phyloP scores from a whole-genome alignment of 495 filamentous ascomycete species.

The Tirmania nivea region DNA sequence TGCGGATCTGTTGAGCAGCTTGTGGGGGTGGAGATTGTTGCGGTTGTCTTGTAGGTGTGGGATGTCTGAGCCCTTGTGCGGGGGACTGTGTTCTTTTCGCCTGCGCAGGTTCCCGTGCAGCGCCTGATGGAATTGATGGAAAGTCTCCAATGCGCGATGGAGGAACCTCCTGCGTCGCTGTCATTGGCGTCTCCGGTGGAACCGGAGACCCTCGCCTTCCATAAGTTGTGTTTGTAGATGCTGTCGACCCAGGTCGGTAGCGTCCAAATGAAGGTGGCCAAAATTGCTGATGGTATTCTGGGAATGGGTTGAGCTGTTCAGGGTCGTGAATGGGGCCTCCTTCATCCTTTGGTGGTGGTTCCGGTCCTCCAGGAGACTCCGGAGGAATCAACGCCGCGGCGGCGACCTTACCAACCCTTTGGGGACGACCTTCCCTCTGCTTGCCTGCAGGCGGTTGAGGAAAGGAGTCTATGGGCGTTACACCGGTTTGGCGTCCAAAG shows the following conservation, averaged over 20 bases:
- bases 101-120: slow-evolving; percentile 53
- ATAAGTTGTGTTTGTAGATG: slow-evolving; percentile 79
- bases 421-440: slow-evolving; percentile 36
- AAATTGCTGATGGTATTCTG: slow-evolving; percentile 43
- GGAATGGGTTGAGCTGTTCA: slow-evolving; percentile 23
- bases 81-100: slow-evolving; percentile 1
- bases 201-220: slow-evolving; percentile 85
- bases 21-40: slow-evolving; percentile 24
- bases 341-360: neutral
- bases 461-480: slow-evolving; percentile 23
- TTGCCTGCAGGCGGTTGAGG: slow-evolving; percentile 36
- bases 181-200: slow-evolving; percentile 82
- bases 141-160: slow-evolving; percentile 35
- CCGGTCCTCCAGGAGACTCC: slow-evolving; percentile 9
- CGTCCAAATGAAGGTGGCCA: slow-evolving; percentile 31
- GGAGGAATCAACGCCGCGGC: slow-evolving; percentile 24
- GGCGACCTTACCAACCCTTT: slow-evolving; percentile 20
- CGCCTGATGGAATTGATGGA: slow-evolving; percentile 62
- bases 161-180: slow-evolving; percentile 44
- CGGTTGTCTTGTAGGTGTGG: slow-evolving; percentile 18
- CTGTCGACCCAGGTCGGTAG: slow-evolving; percentile 36
- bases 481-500: slow-evolving; percentile 14
- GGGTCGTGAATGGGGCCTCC: neutral
- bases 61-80: neutral
- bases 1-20: slow-evolving; percentile 20